Evolutionary conservation across 2,329 filamentous ascomycete species (phyloP), one percentile per base, ranked within the genome.

Genomic region (Biscogniauxia marginata): DNA sequence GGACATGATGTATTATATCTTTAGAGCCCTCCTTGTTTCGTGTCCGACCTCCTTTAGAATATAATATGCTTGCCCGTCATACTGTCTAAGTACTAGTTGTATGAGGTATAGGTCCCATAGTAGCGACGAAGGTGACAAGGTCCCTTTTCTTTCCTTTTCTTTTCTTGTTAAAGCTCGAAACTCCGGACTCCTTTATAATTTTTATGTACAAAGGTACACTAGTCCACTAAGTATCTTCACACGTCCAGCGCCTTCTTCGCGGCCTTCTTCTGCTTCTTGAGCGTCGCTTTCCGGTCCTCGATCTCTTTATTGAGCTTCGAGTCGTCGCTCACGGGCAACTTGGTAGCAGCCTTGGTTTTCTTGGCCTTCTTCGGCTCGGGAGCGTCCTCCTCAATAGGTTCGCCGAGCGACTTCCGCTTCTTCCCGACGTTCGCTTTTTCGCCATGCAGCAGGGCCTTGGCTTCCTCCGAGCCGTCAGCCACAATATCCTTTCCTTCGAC

Each of bases 401-500:
- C 58, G 52, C 70, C 72, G 52, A 80, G 65, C 1, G 79, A 76
- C 76, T 85, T 85, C 63, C 83, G 78, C 78, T 84, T 84, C 83
- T 89, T 90, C 67, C 83, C 83, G 34, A 85, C 74, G 68, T 86
- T 86, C 63, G 82, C 74, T 75, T 82, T 83, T 63, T 74, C 71
- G 39, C 72, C 67, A 63, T 69, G 70, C 44, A 71, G 67, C 25
- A 78, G 68, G 8, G 77, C 75, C 73, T 79, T 79, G 21, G 74
- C 71, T 65, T 77, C 69, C 64, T 79, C 80, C 56, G 80, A 76
- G 34, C 72, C 75, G 39, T 81, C 78, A 61, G 81, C 77, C 34
- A 95, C 77, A 6, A 96, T 85, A 68, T 88, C 84, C 60, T 91
- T 87, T 59, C 85, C 81, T 60, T 85, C 82, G 63, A 88, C 75